phyloP scores from a whole-genome alignment of 805 yeast genomes.

The Kregervanrija fluxuum region DNA sequence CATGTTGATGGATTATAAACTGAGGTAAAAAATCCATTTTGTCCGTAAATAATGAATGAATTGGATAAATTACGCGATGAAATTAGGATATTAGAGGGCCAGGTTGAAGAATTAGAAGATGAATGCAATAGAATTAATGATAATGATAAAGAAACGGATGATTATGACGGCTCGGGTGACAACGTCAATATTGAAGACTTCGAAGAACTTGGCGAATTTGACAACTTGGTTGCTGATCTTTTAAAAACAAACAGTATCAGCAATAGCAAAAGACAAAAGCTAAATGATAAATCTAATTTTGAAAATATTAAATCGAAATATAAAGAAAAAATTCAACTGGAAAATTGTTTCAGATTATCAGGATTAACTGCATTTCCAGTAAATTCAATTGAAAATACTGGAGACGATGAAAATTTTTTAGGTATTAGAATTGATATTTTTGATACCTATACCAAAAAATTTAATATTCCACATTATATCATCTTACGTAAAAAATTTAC shows the following conservation, averaged over 20 bases:
- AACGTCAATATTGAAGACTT: no score
- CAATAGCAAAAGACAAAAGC: neutral
- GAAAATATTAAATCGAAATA: constrained; percentile 11
- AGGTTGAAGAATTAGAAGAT: constrained; percentile 6
- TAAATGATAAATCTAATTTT: constrained; percentile 4
- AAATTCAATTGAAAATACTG: constrained; percentile 19
- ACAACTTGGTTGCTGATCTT: no score
- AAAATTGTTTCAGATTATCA: constrained; percentile 40
- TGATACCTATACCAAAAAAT: constrained; percentile 23
- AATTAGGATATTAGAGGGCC: constrained; percentile 10
- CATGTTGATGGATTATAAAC: no score
- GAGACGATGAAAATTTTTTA: constrained; percentile 22
- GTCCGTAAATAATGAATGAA: constrained; percentile 5
- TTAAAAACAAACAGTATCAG: no score
- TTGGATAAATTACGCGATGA: constrained; percentile 5
- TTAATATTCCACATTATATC: constrained; percentile 39
- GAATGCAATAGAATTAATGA: neutral
- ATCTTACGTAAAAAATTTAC: constrained; percentile 24
- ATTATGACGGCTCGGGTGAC: neutral
- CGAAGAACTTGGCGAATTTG: no score
- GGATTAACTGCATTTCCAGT: constrained; percentile 48
- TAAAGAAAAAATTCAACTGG: constrained; percentile 32
- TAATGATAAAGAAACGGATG: constrained; percentile 4
- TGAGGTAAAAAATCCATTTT: no score
- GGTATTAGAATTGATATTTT: constrained; percentile 47